Evolutionary conservation across 2,329 filamentous ascomycete species (phyloP), one percentile per base, ranked within the genome.

Genomic region (Keithomyces neogunnii): DNA sequence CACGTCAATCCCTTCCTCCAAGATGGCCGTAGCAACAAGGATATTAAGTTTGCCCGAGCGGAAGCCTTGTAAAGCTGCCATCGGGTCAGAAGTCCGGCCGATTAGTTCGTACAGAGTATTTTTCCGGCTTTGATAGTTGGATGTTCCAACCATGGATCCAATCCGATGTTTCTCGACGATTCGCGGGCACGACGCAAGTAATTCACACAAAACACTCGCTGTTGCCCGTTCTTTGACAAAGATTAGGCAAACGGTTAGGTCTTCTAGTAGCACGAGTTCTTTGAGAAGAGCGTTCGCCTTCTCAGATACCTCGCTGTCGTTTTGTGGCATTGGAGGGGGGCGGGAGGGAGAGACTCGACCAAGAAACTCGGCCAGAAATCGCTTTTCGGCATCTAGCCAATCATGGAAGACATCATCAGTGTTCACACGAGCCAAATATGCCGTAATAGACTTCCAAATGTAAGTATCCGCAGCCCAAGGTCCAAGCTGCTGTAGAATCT

Each of bases 381-480:
- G 63, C 50, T 77, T 79, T 51, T 86, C 81, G 0, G 72, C 69
- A 8, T 69, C 63, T 3, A 70, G 67, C 69, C 74, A 76, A 1
- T 65, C 63, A 28, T 71, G 64, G n/a, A 71, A 62, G 53, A 51
- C 49, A 9, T 48, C 40, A 5, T 47, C 57, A 48, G 56, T 52
- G 3, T 40, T 36, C 51, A 61, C 43, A 43, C 57, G 59, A 48
- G 54, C 30, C 2, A 69, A 51, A 49, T 70, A 67, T 44, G 62
- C 58, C 2, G 55, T 64, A 8, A 81, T 68, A 3, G 76, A 74
- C 38, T 69, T 70, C 48, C 66, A 66, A 29, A 90, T 77, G 60
- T 84, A 90, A 47, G 76, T 77, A 47, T 90, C 83, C 0, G 78
- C 77, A 1, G 85, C 85, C 84, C 85, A 91, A 1, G 71, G 57